Conservation (phyloP, 2,329 filamentous ascomycete species). For the Thermothelomyces thermophilus region DNA sequence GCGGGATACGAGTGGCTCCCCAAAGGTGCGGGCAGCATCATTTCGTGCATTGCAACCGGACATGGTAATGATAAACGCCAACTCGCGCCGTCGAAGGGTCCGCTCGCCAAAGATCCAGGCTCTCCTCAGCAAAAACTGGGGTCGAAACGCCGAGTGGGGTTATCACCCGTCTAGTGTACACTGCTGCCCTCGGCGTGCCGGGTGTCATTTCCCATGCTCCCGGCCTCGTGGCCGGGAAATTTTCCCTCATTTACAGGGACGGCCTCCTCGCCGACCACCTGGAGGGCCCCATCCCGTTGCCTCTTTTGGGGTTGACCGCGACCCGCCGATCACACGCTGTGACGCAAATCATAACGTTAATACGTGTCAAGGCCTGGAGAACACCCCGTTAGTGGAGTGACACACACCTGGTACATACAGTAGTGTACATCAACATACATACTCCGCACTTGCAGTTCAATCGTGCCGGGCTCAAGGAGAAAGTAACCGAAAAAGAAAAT, state of each 20-base stretch:
- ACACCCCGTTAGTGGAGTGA: too few relatives aligned
- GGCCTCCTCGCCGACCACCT: constrained; percentile 24
- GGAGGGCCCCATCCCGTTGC: constrained; percentile 21
- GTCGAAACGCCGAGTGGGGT: background rate
- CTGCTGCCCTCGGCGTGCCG: constrained; percentile 3
- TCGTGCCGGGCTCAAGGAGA: too few relatives aligned
- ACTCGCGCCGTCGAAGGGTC: background rate
- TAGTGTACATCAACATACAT: too few relatives aligned
- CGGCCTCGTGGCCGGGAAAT: constrained; percentile 29
- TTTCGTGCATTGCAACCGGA: background rate
- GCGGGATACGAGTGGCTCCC: too few relatives aligned
- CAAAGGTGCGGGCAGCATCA: background rate
- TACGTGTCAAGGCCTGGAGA: too few relatives aligned
- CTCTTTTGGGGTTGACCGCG: constrained; percentile 5
- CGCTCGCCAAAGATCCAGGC: background rate
- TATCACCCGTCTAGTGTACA: background rate
- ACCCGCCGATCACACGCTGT: constrained; percentile 1
- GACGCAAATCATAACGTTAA: background rate
- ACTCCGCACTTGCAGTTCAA: too few relatives aligned
- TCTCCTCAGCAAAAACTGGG: background rate
- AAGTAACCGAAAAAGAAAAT: too few relatives aligned
- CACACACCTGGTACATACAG: too few relatives aligned
- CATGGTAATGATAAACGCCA: background rate
- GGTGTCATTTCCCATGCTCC: constrained; percentile 23
- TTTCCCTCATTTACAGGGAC: constrained; percentile 27